Evolutionary conservation across 2,329 filamentous ascomycete genomes (phyloP), one percentile per base, ranked within the genome.

Genomic region (Apiospora arundinis): DNA sequence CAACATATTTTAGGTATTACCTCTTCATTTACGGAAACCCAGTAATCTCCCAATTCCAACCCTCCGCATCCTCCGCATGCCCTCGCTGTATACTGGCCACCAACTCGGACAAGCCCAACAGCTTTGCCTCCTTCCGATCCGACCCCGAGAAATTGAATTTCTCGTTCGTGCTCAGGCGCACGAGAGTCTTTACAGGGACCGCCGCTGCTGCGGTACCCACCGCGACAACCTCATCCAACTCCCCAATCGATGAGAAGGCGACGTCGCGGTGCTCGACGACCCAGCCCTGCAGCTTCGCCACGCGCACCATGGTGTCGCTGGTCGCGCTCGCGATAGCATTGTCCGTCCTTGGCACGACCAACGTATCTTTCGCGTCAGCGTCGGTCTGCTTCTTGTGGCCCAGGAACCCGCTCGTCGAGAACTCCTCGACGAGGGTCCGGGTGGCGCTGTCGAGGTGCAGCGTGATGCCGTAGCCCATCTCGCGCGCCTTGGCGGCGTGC

Each of bases 391-490:
- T 45, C 69, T 66, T 72, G 52, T 70, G 69, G 0, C 69, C 71
- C 28, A 72, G 65, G 66, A 72, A 72, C 6, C 71, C 71, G 56
- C 69, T 70, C 18, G 71, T 70, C 2, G 71, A 70, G 37, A 72
- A 72, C 49, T 70, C 69, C 52, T 70, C 71, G 7, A 72, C 23
- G 8, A 56, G 2, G 2, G 66, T 65, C 52, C 89, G 82, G 7
- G 90, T 92, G 77, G 87, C 86, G 76, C 89, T 91, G 80, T 93
- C 91, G 67, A 93, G 80, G 76, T 93, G 91, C 71, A 93, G 81
- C 0, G 90, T 92, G 71, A 93, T 92, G 0, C 89, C 89, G 76
- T 86, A 93, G 1, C 91, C 91, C 68, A 88, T 85, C 23, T 84
- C 83, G 68, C 87, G 85, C 0, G 91, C 91, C 70, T 85, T 87